Base-by-base conservation (phyloP, 805 yeast genomes). In the Hanseniaspora hatyaiensis region DNA sequence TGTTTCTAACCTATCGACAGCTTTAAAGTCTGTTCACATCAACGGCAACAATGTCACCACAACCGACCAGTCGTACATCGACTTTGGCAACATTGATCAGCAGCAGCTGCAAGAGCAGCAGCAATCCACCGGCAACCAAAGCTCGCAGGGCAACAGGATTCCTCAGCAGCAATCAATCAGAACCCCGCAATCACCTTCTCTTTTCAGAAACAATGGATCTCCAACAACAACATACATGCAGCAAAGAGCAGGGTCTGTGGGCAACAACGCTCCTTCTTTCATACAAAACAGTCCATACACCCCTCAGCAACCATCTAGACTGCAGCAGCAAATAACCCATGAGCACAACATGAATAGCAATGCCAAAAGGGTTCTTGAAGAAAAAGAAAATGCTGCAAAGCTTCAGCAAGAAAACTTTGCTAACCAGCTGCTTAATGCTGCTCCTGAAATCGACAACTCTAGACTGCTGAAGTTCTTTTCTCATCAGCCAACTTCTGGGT, bases 401-500 rank as follows among this genome's bases (percentile, higher is more conserved):
- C 45, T 45, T 30, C 40, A 47, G 22, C 44, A 45, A 34, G 49
- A 48, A 18, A 51, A 36, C 13, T 50, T 47, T n/a, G 53, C 49
- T 29, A 50, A 49, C 32, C 55, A 38, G 12, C 6, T 43, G 11
- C 24, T 30, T 1, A 28, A 36, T 29, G 29, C 31, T 16, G 41
- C 26, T 4, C 47, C 47, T 9, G 65, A 57, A 64, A 63, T 54
- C 66, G 73, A 53, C 70, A 72, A 55, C 69, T 58, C 81, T 19
- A 67, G 94, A 52, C 74, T 86, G 45, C 71, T 81, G 24, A 71
- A 74, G 52, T 86, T 84, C 61, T 81, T 85, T 59, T 76, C 74
- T 53, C 78, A 80, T 57, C 82, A 79, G 54, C 94, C 95, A 9
- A 64, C 72, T 16, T 82, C 79, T 53, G 96, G 96, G 1, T 84